A percentile compares a stretch with the other conserved stretches of the same genome.
Evolutionary conservation across 148 eudicot species (phyloP).

Genomic region (Rhododendron simsii): DNA sequence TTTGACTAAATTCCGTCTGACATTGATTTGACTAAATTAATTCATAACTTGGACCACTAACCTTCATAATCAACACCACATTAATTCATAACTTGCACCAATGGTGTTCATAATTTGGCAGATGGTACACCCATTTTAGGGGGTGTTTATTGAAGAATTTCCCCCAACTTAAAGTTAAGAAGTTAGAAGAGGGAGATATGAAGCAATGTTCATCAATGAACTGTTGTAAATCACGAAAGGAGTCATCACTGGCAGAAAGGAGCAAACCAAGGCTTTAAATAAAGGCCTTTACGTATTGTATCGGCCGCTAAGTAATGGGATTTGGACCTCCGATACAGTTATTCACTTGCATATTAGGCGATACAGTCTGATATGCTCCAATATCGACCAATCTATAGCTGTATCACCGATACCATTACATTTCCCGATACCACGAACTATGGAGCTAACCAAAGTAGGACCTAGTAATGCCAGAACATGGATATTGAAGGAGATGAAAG

Average conservation of each 20-base stretch:
- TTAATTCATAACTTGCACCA: background rate
- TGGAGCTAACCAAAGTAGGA: background rate
- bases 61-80: background rate
- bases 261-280: too few species aligned
- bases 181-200: background rate
- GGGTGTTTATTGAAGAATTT: background rate
- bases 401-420: too few species aligned
- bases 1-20: background rate
- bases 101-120: background rate
- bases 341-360: too few species aligned
- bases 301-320: too few species aligned
- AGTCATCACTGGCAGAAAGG: background rate
- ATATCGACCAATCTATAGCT: too few species aligned
- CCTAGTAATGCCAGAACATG: background rate
- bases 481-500: background rate
- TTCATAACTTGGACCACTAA: background rate
- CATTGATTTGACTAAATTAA: background rate
- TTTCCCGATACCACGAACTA: too few species aligned
- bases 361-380: too few species aligned
- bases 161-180: background rate
- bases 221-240: background rate
- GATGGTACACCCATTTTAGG: background rate
- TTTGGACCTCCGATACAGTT: too few species aligned
- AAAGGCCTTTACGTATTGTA: too few species aligned
- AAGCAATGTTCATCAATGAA: background rate